Percentiles rank a stretch among this genome's conserved stretches.
phyloP scores from a whole-genome alignment of 2,329 filamentous ascomycete genomes.

The Akanthomyces lecanii region DNA sequence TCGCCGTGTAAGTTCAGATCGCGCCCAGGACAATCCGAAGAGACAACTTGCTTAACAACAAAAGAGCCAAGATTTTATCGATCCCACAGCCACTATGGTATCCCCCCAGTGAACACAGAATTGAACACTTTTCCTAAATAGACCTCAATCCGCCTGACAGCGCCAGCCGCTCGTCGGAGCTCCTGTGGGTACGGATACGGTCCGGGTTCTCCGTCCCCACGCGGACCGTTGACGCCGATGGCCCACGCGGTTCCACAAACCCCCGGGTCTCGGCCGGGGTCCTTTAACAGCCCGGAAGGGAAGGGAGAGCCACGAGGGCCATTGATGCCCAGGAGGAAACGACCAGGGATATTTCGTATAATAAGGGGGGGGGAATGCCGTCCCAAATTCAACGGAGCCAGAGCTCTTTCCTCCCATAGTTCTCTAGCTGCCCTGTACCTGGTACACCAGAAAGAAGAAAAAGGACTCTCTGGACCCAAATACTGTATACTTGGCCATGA shows the following conservation, averaged over 20 bases:
- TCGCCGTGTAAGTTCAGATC: no score
- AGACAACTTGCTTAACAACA: no score
- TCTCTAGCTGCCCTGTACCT: no score
- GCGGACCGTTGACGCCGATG: slow-evolving; percentile 12
- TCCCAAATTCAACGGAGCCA: no score
- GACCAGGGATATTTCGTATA: background rate
- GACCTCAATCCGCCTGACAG: no score
- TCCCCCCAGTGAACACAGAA: no score
- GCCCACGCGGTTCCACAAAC: slow-evolving; percentile 3
- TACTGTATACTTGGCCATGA: slow-evolving; percentile 3
- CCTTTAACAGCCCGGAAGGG: background rate
- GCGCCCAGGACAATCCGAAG: no score
- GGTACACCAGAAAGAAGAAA: no score
- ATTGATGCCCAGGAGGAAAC: background rate
- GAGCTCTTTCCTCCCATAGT: no score
- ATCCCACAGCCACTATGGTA: no score
- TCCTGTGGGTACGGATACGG: slow-evolving; percentile 14
- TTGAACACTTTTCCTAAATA: no score
- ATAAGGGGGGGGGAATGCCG: background rate
- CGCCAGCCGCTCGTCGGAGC: background rate
- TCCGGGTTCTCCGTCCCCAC: slow-evolving; percentile 10
- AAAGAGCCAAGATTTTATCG: no score
- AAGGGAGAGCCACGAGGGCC: background rate
- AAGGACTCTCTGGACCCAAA: background rate
- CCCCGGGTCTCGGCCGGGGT: slow-evolving; percentile 9